phyloP scores from a whole-genome alignment of 1,139 yeast species.

The Suhomyces atakaporum region DNA sequence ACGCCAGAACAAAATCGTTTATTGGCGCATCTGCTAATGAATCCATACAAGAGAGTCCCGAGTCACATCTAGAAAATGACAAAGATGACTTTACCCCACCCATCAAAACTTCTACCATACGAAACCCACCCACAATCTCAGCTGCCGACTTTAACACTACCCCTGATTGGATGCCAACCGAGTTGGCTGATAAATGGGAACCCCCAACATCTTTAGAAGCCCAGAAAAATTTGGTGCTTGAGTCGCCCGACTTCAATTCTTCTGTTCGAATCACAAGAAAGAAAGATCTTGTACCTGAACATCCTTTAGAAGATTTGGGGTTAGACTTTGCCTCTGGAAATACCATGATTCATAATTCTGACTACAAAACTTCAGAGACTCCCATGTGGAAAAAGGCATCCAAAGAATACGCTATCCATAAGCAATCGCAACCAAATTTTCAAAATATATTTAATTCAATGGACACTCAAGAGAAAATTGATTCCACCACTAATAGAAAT shows the following conservation, averaged over 20 bases:
- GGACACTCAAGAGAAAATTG: conserved; percentile 16
- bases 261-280: conserved; percentile 34
- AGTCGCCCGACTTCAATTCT: conserved; percentile 25
- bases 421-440: conserved; percentile 32
- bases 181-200: conserved; percentile 40
- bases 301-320: conserved; percentile 17
- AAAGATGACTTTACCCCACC: conserved; percentile 14
- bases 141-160: conserved; percentile 26
- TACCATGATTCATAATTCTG: conserved; percentile 42
- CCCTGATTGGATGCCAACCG: conserved; percentile 51
- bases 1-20: conserved; percentile 42
- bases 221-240: conserved; percentile 7
- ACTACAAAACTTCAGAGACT: conserved; percentile 24
- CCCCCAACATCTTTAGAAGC: conserved; percentile 12
- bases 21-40: conserved; percentile 20
- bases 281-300: conserved; percentile 1
- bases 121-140: conserved; percentile 3
- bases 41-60: conserved; percentile 5
- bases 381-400: conserved; percentile 44
- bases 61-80: conserved; percentile 3
- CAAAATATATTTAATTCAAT: conserved; percentile 34
- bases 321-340: conserved; percentile 29
- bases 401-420: conserved; percentile 30
- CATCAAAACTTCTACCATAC: conserved; percentile 22
- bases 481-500: conserved; percentile 4